These are phyloP conservation scores for Adansonia madagascariensis DNA, from an alignment of 441 rosid genomes.

Conservation along the genomic window DNA sequence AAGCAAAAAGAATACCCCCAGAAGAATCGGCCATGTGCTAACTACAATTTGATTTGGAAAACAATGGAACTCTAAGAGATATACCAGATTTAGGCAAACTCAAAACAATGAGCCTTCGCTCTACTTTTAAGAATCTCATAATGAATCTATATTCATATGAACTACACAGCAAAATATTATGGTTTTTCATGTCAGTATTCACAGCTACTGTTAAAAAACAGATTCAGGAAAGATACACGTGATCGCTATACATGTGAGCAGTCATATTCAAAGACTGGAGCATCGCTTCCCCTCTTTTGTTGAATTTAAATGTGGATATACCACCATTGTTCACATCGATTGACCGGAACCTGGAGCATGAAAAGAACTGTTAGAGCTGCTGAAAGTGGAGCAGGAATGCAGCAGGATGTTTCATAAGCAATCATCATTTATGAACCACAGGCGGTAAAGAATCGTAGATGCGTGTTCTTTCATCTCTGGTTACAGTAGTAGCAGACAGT, in stretches of 20 bases:
- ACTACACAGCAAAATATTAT: not conserved
- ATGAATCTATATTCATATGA: not conserved
- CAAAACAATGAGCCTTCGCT: not conserved
- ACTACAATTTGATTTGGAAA: too few species aligned
- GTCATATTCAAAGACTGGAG: slow-evolving; percentile 63
- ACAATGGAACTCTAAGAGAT: too few species aligned
- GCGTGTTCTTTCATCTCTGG: slow-evolving; percentile 1
- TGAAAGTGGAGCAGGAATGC: slow-evolving; percentile 10
- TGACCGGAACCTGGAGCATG: slow-evolving; percentile 53
- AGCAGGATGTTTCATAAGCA: not conserved
- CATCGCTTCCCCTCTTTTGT: slow-evolving; percentile 65
- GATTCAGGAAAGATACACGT: slow-evolving; percentile 44
- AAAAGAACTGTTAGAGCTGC: not conserved
- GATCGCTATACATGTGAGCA: slow-evolving; percentile 60
- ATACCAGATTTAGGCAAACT: not conserved
- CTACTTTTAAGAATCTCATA: not conserved
- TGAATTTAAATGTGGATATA: slow-evolving; percentile 50
- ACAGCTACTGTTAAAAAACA: not conserved
- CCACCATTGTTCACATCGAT: slow-evolving; percentile 65
- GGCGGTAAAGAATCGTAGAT: not conserved
- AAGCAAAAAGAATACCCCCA: not conserved
- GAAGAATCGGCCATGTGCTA: not conserved
- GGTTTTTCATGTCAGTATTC: slow-evolving; percentile 17
- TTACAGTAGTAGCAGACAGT: not conserved
- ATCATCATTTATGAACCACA: not conserved